Percentiles rank a stretch among this genome's conserved stretches.
Evolutionary conservation across 345 rosid species (phyloP).

Genomic region (Aquilaria yunnanensis): DNA sequence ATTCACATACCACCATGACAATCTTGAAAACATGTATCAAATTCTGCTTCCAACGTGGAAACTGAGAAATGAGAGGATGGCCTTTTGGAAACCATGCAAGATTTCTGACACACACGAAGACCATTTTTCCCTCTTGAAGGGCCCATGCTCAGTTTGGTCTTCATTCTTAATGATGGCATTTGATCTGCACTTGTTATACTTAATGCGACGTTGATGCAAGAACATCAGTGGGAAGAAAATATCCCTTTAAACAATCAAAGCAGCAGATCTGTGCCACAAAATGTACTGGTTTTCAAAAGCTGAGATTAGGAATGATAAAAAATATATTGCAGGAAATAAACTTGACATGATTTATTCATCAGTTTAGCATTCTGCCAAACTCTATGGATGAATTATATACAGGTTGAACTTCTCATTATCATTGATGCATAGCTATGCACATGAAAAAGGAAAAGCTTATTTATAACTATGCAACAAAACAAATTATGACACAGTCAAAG

Average conservation of each 20-base stretch:
- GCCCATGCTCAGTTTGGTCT: slow-evolving; percentile 37
- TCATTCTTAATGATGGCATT: slow-evolving; percentile 77
- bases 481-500: too few relatives aligned
- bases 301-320: too few relatives aligned
- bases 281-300: not conserved
- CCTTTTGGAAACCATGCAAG: slow-evolving; percentile 44
- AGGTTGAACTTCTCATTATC: too few relatives aligned
- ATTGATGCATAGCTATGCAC: too few relatives aligned
- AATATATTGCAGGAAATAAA: too few relatives aligned
- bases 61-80: slow-evolving; percentile 29
- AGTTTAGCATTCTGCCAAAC: too few relatives aligned
- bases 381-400: too few relatives aligned
- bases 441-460: too few relatives aligned
- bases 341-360: too few relatives aligned
- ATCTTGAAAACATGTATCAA: slow-evolving; percentile 19
- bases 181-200: slow-evolving; percentile 29
- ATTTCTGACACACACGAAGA: slow-evolving; percentile 47
- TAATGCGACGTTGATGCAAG: slow-evolving; percentile 31
- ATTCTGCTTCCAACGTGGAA: slow-evolving; percentile 29
- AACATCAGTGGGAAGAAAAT: slow-evolving; percentile 35
- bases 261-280: slow-evolving; percentile 29
- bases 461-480: too few relatives aligned
- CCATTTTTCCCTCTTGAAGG: slow-evolving; percentile 40
- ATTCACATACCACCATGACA: slow-evolving; percentile 33
- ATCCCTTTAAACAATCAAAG: slow-evolving; percentile 28